These are phyloP conservation scores for Cladophialophora exuberans DNA, from an alignment of 2,329 filamentous ascomycete genomes.

Conservation along the genomic window DNA sequence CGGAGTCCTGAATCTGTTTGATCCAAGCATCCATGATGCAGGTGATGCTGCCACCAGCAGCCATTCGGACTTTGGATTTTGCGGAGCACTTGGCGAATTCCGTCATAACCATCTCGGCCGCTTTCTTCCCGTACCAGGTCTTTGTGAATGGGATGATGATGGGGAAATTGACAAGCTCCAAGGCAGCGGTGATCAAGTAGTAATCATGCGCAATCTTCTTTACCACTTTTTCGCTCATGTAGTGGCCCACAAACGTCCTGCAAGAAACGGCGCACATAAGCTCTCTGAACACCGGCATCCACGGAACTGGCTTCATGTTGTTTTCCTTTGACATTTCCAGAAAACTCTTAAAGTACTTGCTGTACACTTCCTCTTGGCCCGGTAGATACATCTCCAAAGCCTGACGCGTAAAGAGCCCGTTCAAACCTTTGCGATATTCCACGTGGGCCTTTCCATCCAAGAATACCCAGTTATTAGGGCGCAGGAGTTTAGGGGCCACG, in stretches of 20 bases:
- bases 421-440: constrained; percentile 96
- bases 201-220: constrained; percentile 97
- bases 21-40: constrained; percentile 98
- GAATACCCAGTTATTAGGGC: constrained; percentile 94
- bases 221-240: constrained; percentile 85
- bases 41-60: constrained; percentile 78
- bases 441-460: constrained; percentile 92
- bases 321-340: constrained; percentile 73
- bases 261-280: constrained; percentile 93
- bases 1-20: constrained; percentile 81
- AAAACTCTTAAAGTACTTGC: constrained; percentile 81
- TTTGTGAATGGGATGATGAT: constrained; percentile 94
- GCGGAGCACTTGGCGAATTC: constrained; percentile 91
- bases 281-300: constrained; percentile 91
- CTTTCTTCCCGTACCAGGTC: constrained; percentile 97
- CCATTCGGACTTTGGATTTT: constrained; percentile 91
- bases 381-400: constrained; percentile 88
- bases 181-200: constrained; percentile 91
- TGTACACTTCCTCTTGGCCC: constrained; percentile 89
- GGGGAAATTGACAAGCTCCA: constrained; percentile 98
- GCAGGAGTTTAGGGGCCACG: constrained; percentile 88
- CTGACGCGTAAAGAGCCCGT: constrained; percentile 88
- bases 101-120: constrained; percentile 84
- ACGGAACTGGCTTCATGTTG: constrained; percentile 74
- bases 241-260: constrained; percentile 96